phyloP scores from a whole-genome alignment of 345 rosid genomes.

The Aethionema arabicum region DNA sequence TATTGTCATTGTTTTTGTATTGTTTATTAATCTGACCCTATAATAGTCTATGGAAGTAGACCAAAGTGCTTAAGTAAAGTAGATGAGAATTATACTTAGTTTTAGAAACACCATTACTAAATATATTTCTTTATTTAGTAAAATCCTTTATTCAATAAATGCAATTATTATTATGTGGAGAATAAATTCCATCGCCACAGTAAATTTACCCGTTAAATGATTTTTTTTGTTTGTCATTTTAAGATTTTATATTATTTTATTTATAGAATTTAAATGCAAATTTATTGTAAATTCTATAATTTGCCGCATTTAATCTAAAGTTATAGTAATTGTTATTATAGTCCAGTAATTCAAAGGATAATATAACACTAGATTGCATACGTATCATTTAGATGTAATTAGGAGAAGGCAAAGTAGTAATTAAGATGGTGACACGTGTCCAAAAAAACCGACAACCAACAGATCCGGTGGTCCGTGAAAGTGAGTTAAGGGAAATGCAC shows the following conservation, averaged over 20 bases:
- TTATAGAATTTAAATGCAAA: no score
- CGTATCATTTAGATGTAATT: conserved; percentile 3
- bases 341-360: not conserved
- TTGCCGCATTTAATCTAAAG: no score
- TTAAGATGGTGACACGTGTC: conserved; percentile 42
- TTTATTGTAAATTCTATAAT: no score
- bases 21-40: conserved; percentile 2
- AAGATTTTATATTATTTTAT: no score
- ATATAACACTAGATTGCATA: not conserved
- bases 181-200: conserved; percentile 39
- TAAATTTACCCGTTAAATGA: conserved; percentile 31
- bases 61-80: conserved; percentile 25
- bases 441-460: conserved; percentile 42
- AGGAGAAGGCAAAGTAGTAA: conserved; percentile 7
- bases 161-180: conserved; percentile 23
- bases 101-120: conserved; percentile 39
- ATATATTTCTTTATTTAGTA: conserved; percentile 71
- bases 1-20: conserved; percentile 11
- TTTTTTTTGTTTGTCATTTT: not conserved
- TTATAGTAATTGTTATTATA: no score
- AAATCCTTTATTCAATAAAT: conserved; percentile 19
- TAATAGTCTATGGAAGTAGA: conserved; percentile 38
- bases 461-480: conserved; percentile 46
- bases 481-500: conserved; percentile 25
- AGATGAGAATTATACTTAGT: conserved; percentile 5